phyloP scores from a whole-genome alignment of 768 basidiomycete species.

The Leccinum subtestaceum region DNA sequence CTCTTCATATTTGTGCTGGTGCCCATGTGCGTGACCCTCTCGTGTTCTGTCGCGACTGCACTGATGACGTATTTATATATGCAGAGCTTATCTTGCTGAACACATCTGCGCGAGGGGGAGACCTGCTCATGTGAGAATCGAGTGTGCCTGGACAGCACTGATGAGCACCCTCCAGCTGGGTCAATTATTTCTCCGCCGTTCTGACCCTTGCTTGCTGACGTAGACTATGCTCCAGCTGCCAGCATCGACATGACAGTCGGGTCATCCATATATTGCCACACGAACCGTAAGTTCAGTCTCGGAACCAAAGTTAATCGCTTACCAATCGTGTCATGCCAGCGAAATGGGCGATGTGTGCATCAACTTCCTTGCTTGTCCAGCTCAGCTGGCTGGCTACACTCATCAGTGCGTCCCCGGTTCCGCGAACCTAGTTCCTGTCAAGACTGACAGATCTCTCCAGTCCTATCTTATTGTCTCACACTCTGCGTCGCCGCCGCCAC shows the following conservation, averaged over 20 bases:
- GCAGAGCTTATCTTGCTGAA: constrained; percentile 35
- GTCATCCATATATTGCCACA: constrained; percentile 36
- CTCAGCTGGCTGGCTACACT: constrained; percentile 48
- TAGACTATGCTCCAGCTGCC: constrained; percentile 39
- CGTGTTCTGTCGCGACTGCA: not conserved
- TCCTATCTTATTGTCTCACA: constrained; percentile 53
- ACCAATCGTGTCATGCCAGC: constrained; percentile 22
- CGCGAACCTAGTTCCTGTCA: not conserved
- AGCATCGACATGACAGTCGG: constrained; percentile 48
- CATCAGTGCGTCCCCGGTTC: constrained; percentile 37
- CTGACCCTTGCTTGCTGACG: not conserved
- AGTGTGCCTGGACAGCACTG: constrained; percentile 55
- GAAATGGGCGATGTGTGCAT: constrained; percentile 45
- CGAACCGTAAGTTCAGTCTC: constrained; percentile 30
- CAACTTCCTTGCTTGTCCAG: constrained; percentile 46
- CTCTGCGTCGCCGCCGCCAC: constrained; percentile 46
- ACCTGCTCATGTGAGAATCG: constrained; percentile 45
- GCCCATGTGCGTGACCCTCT: constrained; percentile 26
- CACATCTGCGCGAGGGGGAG: constrained; percentile 35
- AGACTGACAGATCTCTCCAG: constrained; percentile 28
- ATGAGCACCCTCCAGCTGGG: constrained; percentile 48
- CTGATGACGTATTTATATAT: not conserved
- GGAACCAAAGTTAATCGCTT: constrained; percentile 2
- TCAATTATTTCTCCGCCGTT: not conserved
- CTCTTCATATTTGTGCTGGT: constrained; percentile 33